Base-by-base conservation (phyloP, 176 grass and related monocot species). In the Oryza glaberrima region DNA sequence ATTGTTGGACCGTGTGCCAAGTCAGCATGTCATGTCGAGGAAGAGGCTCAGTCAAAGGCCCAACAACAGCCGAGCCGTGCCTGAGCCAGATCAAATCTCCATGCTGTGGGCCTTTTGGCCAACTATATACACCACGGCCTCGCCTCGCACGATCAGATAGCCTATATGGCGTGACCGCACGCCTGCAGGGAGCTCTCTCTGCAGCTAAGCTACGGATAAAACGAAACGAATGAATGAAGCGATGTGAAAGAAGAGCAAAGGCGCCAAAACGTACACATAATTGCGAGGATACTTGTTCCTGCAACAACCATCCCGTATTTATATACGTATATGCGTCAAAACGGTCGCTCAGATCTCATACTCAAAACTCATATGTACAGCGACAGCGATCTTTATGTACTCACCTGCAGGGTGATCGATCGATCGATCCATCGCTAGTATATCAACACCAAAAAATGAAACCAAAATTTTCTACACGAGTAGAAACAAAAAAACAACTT, bases 231-330 rank as follows among this genome's bases (percentile, higher is more conserved):
- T 51, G 71, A 83, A 75, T 51, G 71, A 51, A 49, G 71, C 12
- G 43, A 83, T 67, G 81, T 75, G 81, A 75, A 75, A 75, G 43
- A 38, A 75, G 3, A 58, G 81, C 71, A 83, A 83, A 83, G 16
- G 7, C 60, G 58, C 81, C 71, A 83, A 75, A 63, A 63, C n/a
- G n/a, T 63, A 23, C 20, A 61, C 12, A 75, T 67, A 60, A 83
- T 7, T 25, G 81, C 56, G 1, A 5, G 36, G 0, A 0, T 7
- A 13, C 52, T 56, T 43, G 73, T 23, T 25, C 45, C 45, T 49
- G 71, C 44, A 49, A 46, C 81, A 30, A 66, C 19, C 81, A 65
- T 66, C 35, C 56, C 38, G 30, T 70, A 25, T 32, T 47, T 47
- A 46, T 44, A 35, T 83, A 41, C 44, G 56, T 70, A 23, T 0